phyloP scores from a whole-genome alignment of 208 protist species.

The Trypanosoma vivax region DNA sequence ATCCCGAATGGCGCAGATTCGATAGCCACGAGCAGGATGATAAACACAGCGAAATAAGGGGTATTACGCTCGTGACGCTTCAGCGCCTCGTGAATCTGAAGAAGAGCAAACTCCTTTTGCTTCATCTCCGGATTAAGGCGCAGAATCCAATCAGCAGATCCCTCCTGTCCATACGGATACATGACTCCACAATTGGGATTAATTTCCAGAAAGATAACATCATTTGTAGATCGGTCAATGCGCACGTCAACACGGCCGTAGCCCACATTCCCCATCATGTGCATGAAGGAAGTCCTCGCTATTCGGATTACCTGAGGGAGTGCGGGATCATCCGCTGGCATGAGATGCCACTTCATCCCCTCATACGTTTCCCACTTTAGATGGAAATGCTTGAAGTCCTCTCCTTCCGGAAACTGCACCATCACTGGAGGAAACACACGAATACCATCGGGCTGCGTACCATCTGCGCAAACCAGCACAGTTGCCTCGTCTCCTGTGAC shows the following conservation, averaged over 20 bases:
- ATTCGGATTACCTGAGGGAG: conserved; percentile 59
- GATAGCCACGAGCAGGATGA: conserved; percentile 51
- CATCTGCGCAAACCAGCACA: conserved; percentile 67
- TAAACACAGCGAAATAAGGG: conserved; percentile 50
- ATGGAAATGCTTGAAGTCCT: conserved; percentile 91
- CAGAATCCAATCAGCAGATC: conserved; percentile 86
- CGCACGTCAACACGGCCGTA: conserved; percentile 86
- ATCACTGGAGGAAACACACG: conserved; percentile 78
- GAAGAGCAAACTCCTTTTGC: conserved; percentile 73
- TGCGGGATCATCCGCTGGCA: conserved; percentile 59
- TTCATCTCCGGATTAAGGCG: conserved; percentile 50
- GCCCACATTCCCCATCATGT: conserved; percentile 86
- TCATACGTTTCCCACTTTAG: conserved; percentile 89
- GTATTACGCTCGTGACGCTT: conserved; percentile 23
- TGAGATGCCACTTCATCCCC: conserved; percentile 73
- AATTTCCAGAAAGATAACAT: conserved; percentile 85
- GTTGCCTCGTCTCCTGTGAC: conserved; percentile 84
- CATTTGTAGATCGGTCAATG: conserved; percentile 46
- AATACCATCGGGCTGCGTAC: conserved; percentile 57
- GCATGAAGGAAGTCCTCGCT: conserved; percentile 64
- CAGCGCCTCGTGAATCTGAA: conserved; percentile 74
- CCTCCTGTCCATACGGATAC: conserved; percentile 81
- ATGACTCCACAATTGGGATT: conserved; percentile 91
- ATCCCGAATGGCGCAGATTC: conserved; percentile 48
- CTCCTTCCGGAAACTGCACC: conserved; percentile 67